Base-by-base conservation (phyloP, 441 rosid species). In the Populus hybrid region DNA sequence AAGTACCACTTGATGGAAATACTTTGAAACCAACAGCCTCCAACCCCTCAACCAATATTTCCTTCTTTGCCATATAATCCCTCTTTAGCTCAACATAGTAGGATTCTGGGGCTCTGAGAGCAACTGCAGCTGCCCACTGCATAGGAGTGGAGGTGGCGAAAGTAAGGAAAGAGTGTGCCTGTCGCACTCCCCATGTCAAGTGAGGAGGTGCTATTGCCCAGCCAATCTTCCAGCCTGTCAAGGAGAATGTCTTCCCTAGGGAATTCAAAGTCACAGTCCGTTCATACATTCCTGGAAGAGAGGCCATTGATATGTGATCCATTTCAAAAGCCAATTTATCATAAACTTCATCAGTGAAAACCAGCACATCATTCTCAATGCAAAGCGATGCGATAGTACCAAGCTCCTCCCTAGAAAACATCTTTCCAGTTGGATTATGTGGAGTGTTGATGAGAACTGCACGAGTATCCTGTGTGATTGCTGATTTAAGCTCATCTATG, bases 151-250 rank as follows among this genome's bases (percentile, higher is more conserved):
- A 90, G 30, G 97, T 93, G 0, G 98, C 88, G 46, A 95, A 95
- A 10, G 99, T 95, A 73, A 95, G 97, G 87, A 73, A 93, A 66
- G 99, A 85, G 57, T 91, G 99, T 1, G 97, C 99, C 85, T 89
- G 92, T 32, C 93, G 85, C 65, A 93, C 88, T 79, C 99, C 99
- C 95, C 98, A 92, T 21, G 93, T 89, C 77, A 93, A 68, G 83
- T 93, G 94, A 24, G 94, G 90, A 0, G 97, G 95, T 1, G 99
- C 97, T 7, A 93, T 91, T 4, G 97, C 97, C 98, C 32, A 95
- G 28, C 99, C 99, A 34, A 93, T 91, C 86, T 91, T 93, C 99
- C 99, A 95, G 8, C 99, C 98, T 0, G 96, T 95, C 79, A 95
- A 85, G 40, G 96, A 95, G 84, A 91, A 95, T 11, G 97, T 93